Base-by-base conservation (phyloP, 2,329 filamentous ascomycete genomes). In the Akanthomyces uredinophilus region DNA sequence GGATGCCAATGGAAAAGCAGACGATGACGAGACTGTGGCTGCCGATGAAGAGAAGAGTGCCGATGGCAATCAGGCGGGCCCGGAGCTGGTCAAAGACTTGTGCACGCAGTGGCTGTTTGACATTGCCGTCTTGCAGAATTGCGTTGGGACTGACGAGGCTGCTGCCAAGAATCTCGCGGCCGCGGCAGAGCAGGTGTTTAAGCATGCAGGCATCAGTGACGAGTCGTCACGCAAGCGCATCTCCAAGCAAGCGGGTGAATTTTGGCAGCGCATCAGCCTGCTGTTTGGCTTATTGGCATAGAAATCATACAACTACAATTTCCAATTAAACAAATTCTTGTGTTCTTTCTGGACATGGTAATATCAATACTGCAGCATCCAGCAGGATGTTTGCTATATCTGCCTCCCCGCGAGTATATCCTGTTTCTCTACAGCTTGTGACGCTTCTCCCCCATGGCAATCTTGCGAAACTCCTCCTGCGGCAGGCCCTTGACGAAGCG, bases 381-480 rank as follows among this genome's bases (percentile, higher is more conserved):
- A 18, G 39, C 50, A 52, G 29, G 14, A 39, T 37, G n/a, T 35
- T 35, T 37, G 8, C 4, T 52, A 3, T 39, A 53, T 39, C 50
- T 4, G 11, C 10, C 50, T 4, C 5, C 10, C 18, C 39, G 43
- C 16, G 24, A 59, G 18, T 24, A 46, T 11, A 35, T 16, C n/a
- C 46, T 50, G 2, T 35, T 35, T 5, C 7, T 63, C 66, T 80
- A 96, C 73, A 98, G 78, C 80, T 98, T 98, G 78, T 99, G 95
- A 73, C 88, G 91, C 85, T 97, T 98, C 82, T 95, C 86, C 14
- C 94, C 92, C 65, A 81, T 86, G 1, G 92, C 92, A 72, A 98
- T 79, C 81, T 90, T 93, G 70, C 82, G 78, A 72, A 98, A 98
- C 80, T 98, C 91, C 73, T 89, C 83, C 80, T 97, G 92, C 22